Base-by-base conservation (phyloP, 2,329 filamentous ascomycete genomes). In the Pseudocercospora crystallina region DNA sequence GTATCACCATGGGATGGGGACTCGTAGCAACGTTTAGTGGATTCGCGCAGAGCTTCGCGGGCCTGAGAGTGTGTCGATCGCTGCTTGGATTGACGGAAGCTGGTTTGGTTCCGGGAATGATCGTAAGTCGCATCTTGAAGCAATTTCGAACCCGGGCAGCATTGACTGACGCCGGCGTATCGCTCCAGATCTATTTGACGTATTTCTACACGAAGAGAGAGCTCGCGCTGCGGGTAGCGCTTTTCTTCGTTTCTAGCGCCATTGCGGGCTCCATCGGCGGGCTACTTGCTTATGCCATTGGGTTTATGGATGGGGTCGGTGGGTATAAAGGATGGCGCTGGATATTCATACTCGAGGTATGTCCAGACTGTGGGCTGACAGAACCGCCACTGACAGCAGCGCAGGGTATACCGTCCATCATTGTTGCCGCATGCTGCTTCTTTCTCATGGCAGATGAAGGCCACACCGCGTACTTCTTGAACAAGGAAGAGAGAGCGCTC, bases 321-420 rank as follows among this genome's bases (percentile, higher is more conserved):
- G 85, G 84, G 2, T 74, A 83, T 60, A 72, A 74, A 30, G 87
- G 85, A 0, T 91, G 87, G 88, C 75, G 85, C 35, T 87, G 84
- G 77, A 84, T 90, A 47, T 79, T 90, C 75, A 79, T 82, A 47
- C 65, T 82, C 35, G 80, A 81, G 62, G 84, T 26, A 26, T 26
- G 20, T 26, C 20, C 20, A 26, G 4, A 7, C 20, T 26, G 20
- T 26, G 20, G 20, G 20, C 20, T 4, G 7, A 4, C 20, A 26
- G 3, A 4, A 7, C 20, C 20, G 7, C 20, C 20, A 26, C 20
- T 26, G 20, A 26, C 20, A 7, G 20, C 7, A 26, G 20, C 20
- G 20, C 20, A 26, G 20, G 54, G 50, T 30, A 34, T 54, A 9
- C 57, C 51, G 13, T 50, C 51, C 1, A 69, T 77, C 39, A 55